A percentile compares a stretch with the other conserved stretches of the same genome.
Evolutionary conservation across 441 rosid species (phyloP).

Genomic region (Populus hybrid): DNA sequence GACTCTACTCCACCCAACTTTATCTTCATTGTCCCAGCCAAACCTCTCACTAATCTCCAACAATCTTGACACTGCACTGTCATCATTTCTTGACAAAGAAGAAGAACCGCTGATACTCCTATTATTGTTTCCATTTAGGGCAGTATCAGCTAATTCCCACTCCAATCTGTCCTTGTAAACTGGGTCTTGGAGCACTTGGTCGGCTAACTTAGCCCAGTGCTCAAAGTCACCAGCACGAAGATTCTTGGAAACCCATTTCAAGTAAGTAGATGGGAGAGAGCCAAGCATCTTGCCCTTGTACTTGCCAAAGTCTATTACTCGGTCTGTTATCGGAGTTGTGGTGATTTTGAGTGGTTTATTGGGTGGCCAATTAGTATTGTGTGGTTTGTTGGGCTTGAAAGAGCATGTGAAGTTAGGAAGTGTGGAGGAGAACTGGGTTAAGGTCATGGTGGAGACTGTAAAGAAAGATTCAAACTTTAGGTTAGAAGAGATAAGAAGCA

Average conservation of each 20-base stretch:
- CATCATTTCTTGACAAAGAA: background rate
- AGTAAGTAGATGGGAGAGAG: slow-evolving; percentile 65
- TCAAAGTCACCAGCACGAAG: slow-evolving; percentile 57
- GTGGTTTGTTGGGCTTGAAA: slow-evolving; percentile 26
- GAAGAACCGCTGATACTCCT: background rate
- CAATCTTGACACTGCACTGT: slow-evolving; percentile 46
- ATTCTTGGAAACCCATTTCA: slow-evolving; percentile 69
- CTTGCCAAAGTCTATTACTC: slow-evolving; percentile 65
- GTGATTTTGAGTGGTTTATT: slow-evolving; percentile 13
- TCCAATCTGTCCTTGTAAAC: slow-evolving; percentile 67
- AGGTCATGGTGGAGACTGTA: slow-evolving; percentile 1
- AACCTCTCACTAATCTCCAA: slow-evolving; percentile 68
- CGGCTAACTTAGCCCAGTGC: slow-evolving; percentile 74
- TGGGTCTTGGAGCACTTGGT: slow-evolving; percentile 63
- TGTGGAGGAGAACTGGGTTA: background rate
- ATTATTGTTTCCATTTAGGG: slow-evolving; percentile 42
- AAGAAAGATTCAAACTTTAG: background rate
- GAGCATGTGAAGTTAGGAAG: slow-evolving; percentile 30
- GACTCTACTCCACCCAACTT: too few relatives aligned
- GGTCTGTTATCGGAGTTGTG: slow-evolving; percentile 51
- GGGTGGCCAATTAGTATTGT: slow-evolving; percentile 2
- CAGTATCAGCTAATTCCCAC: slow-evolving; percentile 67
- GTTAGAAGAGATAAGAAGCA: background rate
- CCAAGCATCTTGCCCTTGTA: slow-evolving; percentile 85
- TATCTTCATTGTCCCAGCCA: slow-evolving; percentile 66